These are phyloP conservation scores for Epichloe gansuensis DNA, from an alignment of 2,329 filamentous ascomycete genomes.

Conservation along the genomic window DNA sequence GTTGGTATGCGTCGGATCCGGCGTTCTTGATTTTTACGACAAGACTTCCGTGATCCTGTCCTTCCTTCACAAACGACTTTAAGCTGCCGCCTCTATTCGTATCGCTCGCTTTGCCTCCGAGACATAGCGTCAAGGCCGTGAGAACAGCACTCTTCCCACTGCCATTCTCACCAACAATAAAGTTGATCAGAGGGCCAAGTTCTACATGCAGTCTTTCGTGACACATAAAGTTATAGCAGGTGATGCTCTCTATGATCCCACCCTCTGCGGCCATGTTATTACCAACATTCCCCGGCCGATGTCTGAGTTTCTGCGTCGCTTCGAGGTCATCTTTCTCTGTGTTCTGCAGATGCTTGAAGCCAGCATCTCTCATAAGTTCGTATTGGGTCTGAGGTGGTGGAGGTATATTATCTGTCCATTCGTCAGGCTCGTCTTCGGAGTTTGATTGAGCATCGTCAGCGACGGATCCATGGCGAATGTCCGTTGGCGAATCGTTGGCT, in stretches of 20 bases:
- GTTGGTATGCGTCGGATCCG: constrained; percentile 72
- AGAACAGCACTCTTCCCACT: constrained; percentile 95
- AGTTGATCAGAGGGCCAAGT: constrained; percentile 92
- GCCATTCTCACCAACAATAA: constrained; percentile 94
- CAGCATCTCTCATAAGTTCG: constrained; percentile 45
- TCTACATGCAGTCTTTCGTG: constrained; percentile 69
- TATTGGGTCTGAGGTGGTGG: constrained; percentile 44
- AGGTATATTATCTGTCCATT: not conserved
- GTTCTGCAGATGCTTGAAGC: constrained; percentile 44
- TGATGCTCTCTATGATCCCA: constrained; percentile 78
- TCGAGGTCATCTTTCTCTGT: constrained; percentile 46
- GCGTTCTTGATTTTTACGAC: constrained; percentile 84
- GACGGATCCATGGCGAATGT: not conserved
- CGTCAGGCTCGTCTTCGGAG: constrained; percentile 2
- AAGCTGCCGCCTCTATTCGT: constrained; percentile 87
- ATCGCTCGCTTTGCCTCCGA: constrained; percentile 86
- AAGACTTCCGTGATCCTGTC: constrained; percentile 61
- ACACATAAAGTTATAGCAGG: constrained; percentile 93
- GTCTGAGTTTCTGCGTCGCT: constrained; percentile 51
- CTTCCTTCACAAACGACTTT: constrained; percentile 84
- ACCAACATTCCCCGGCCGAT: constrained; percentile 34
- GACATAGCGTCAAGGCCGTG: constrained; percentile 81
- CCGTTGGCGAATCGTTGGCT: not conserved
- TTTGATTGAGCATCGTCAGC: not conserved
- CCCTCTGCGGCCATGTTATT: constrained; percentile 68